Base-by-base conservation (phyloP, 2,329 filamentous ascomycete genomes). In the Truncatella angustata region DNA sequence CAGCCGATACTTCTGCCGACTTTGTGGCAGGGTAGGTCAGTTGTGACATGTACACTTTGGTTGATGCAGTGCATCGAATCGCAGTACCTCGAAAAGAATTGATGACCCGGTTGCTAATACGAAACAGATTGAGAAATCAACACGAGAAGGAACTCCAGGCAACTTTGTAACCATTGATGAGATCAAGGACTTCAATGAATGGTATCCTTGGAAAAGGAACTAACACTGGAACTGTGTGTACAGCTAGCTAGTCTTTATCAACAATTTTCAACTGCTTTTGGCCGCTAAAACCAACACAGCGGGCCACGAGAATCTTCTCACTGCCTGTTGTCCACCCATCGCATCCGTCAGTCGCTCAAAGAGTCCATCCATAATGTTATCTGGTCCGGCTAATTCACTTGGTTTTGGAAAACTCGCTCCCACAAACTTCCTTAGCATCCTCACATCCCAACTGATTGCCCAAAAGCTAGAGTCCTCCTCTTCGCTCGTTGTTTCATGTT, bases 21-120 rank as follows among this genome's bases (percentile, higher is more conserved):
- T 58, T 55, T 11, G 40, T 54, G 10, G 46, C 55, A 30, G 32
- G 40, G 43, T 49, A 56, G 50, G 54, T 56, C 24, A 47, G 52
- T 50, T 30, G 21, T n/a, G n/a, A n/a, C n/a, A 2, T 42, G 11
- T 21, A 18, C 10, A 24, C n/a, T 23, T 24, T 42, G 39, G 18
- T 10, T 14, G 16, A 14, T 14, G 39, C 16, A 9, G 9, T 42
- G 20, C 9, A 36, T n/a, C 21, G 37, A 24, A 24, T 20, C 39
- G 35, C n/a, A n/a, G n/a, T n/a, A n/a, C n/a, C n/a, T n/a, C n/a
- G n/a, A n/a, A n/a, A n/a, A n/a, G n/a, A n/a, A n/a, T n/a, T n/a
- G n/a, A n/a, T n/a, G n/a, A 32, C 28, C 14, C 28, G 7, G 28
- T 32, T 23, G 10, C 16, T 4, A 10, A 40, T 40, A 12, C 14